These are phyloP conservation scores for Talaromyces piceae DNA, from an alignment of 2,329 filamentous ascomycete genomes.

Conservation along the genomic window DNA sequence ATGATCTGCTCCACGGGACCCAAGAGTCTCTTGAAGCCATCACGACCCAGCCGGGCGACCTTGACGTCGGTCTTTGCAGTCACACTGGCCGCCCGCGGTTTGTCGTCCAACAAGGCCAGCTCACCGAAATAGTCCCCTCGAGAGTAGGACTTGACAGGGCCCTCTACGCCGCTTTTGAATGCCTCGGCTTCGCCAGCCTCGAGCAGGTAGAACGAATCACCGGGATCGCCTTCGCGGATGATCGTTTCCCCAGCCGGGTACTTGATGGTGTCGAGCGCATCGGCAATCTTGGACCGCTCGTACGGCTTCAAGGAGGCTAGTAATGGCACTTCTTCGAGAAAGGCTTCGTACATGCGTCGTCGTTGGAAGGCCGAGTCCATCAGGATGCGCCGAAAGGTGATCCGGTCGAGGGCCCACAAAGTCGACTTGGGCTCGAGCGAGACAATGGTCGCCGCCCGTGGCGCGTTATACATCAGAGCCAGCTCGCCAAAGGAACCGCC, in stretches of 20 bases:
- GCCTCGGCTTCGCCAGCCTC: slow-evolving; percentile 83
- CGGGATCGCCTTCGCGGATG: slow-evolving; percentile 85
- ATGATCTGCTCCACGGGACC: slow-evolving; percentile 93
- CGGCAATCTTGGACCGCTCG: slow-evolving; percentile 94
- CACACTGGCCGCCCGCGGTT: slow-evolving; percentile 83
- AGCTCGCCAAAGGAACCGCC: slow-evolving; percentile 95
- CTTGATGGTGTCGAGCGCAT: slow-evolving; percentile 87
- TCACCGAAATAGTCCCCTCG: slow-evolving; percentile 98
- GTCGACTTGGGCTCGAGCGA: slow-evolving; percentile 71
- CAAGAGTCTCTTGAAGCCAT: slow-evolving; percentile 86
- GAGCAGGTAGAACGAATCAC: slow-evolving; percentile 84
- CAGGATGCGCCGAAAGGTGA: slow-evolving; percentile 94
- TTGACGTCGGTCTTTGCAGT: slow-evolving; percentile 81
- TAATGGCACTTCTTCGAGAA: slow-evolving; percentile 87
- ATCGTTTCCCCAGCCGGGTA: slow-evolving; percentile 72
- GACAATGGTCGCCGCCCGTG: slow-evolving; percentile 86
- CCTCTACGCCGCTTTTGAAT: slow-evolving; percentile 65
- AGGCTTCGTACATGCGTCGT: slow-evolving; percentile 92
- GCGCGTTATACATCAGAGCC: slow-evolving; percentile 97
- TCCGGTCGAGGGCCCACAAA: slow-evolving; percentile 87
- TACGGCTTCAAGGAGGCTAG: slow-evolving; percentile 78
- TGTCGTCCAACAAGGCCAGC: slow-evolving; percentile 85
- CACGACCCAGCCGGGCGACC: slow-evolving; percentile 84
- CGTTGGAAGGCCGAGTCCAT: slow-evolving; percentile 98
- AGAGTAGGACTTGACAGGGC: slow-evolving; percentile 69